Conservation (phyloP, 1,284 basidiomycete species). For the Leccinum variabile region DNA sequence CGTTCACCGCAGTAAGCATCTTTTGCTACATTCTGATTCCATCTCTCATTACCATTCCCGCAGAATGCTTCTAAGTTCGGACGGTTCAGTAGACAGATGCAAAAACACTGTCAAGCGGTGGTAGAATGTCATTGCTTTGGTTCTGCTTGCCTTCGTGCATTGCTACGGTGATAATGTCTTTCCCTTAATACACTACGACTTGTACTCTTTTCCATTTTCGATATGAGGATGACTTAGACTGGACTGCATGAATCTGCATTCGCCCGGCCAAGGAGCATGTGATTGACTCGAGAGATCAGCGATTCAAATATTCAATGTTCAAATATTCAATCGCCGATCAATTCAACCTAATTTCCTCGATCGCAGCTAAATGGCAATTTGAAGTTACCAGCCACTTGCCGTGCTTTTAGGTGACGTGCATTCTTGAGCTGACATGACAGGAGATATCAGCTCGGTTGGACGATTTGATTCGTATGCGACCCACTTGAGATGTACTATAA, state of each 20-base stretch:
- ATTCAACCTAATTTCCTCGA: background rate
- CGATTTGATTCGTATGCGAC: background rate
- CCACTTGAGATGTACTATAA: background rate
- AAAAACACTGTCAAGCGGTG: slow-evolving; percentile 24
- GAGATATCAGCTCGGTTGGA: background rate
- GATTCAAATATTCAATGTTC: background rate
- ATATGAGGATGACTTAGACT: slow-evolving; percentile 1
- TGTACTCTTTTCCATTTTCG: slow-evolving; percentile 20
- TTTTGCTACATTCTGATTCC: background rate
- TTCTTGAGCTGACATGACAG: background rate
- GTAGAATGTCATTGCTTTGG: slow-evolving; percentile 30
- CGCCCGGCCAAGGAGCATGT: background rate
- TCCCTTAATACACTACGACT: slow-evolving; percentile 24
- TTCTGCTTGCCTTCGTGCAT: slow-evolving; percentile 12
- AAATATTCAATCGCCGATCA: background rate
- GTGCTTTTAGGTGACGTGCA: background rate
- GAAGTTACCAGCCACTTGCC: too few species aligned
- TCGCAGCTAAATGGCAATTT: background rate
- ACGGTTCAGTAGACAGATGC: slow-evolving; percentile 22
- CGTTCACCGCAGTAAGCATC: slow-evolving; percentile 72
- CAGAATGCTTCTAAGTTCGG: slow-evolving; percentile 38
- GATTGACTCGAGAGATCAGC: background rate
- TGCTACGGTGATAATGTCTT: slow-evolving; percentile 23
- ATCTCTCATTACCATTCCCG: slow-evolving; percentile 1
- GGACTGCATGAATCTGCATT: background rate